These are phyloP conservation scores for Pythium scleroteichum DNA, from an alignment of 352 stramenopile species.

Conservation along the genomic window DNA sequence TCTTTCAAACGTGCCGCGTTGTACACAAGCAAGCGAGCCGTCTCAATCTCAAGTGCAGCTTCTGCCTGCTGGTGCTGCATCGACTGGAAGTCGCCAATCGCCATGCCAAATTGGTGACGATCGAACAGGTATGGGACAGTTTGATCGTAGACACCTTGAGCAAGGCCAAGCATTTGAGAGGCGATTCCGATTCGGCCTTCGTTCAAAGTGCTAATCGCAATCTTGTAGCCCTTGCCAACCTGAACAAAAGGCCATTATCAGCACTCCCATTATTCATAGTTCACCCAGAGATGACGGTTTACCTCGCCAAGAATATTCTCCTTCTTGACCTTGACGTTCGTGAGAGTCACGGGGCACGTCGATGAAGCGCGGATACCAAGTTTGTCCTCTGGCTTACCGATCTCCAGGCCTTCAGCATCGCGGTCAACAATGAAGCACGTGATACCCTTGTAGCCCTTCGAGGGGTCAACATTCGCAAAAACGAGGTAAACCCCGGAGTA, in stretches of 20 bases:
- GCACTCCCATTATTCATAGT: too few relatives aligned
- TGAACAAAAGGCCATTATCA: neutral
- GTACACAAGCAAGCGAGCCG: conserved; percentile 91
- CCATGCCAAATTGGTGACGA: conserved; percentile 93
- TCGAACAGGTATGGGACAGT: conserved; percentile 96
- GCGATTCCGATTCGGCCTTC: conserved; percentile 96
- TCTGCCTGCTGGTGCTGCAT: conserved; percentile 98
- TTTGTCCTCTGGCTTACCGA: conserved; percentile 96
- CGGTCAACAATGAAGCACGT: conserved; percentile 98
- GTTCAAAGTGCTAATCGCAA: conserved; percentile 98
- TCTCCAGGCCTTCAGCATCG: conserved; percentile 89
- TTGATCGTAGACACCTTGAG: conserved; percentile 95
- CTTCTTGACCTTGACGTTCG: conserved; percentile 93
- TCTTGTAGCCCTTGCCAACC: conserved; percentile 95
- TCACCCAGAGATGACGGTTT: conserved; percentile 19
- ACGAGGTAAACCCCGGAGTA: conserved; percentile 96
- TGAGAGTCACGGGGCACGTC: conserved; percentile 94
- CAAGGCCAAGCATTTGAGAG: conserved; percentile 96
- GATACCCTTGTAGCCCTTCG: conserved; percentile 96
- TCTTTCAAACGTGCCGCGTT: conserved; percentile 96
- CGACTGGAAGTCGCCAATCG: conserved; percentile 94
- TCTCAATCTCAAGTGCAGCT: conserved; percentile 94
- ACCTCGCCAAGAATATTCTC: conserved; percentile 94
- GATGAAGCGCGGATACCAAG: conserved; percentile 95
- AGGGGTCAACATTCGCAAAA: conserved; percentile 94